Evolutionary conservation across 768 basidiomycete genomes (phyloP), one percentile per base, ranked within the genome.

Genomic region (Austroboletus festivus): DNA sequence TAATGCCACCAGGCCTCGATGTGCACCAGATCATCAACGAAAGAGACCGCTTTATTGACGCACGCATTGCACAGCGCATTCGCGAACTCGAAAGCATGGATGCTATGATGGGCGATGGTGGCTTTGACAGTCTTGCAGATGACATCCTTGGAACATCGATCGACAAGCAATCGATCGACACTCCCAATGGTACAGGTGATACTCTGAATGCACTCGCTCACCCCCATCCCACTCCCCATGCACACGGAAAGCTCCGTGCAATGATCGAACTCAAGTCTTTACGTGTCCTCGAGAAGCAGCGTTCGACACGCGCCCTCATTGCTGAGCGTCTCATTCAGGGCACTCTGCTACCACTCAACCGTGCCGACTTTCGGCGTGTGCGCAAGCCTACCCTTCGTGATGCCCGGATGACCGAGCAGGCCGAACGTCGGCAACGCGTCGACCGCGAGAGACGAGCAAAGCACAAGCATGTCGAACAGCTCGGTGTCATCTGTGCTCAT

Each of bases 391-490:
- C 83, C 5, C 74, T 95, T 44, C 84, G 92, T 18, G 94, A 98
- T 62, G 91, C 92, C 22, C 85, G 91, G 38, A 79, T 79, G 68
- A 94, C 91, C 1, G 95, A 98, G 68, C 80, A 83, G 50, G 79
- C 87, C 6, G 96, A 99, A 70, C 80, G 92, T 50, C 86, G 88
- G 64, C 96, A 98, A 64, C 85, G 94, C 23, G 75, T 80, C 12
- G 95, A 98, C 51, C 85, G 96, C 19, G 95, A 98, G 69, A 84
- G 86, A 20, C 84, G 92, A 30, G 93, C 93, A 37, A 98, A 98
- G 68, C 87, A 91, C 73, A 93, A 95, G 64, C 96, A 99, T 61
- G 80, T 95, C 62, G 93, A 95, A 55, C 93, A 98, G 60, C 86
- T 99, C 59, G 76, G 73, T 24, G 80, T 89, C 48, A 97, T 99